These are phyloP conservation scores for Didymella lethalis DNA, from an alignment of 2,329 filamentous ascomycete species.

Conservation along the genomic window DNA sequence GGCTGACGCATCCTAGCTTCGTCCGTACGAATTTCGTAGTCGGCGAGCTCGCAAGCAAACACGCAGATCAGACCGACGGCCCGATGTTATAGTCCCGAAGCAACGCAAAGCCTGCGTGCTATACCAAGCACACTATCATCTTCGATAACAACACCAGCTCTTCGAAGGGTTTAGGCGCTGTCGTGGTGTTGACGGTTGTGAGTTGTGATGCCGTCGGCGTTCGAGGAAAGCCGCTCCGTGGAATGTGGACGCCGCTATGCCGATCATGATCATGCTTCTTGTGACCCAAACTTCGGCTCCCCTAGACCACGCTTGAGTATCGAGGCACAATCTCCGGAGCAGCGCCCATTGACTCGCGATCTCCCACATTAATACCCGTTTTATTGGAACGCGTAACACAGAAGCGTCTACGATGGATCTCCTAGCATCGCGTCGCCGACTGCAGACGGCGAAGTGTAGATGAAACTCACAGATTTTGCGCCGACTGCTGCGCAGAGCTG, in stretches of 20 bases:
- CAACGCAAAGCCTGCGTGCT: not conserved
- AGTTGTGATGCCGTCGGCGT: constrained; percentile 1
- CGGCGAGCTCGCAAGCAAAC: not conserved
- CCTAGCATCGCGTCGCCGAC: constrained; percentile 7
- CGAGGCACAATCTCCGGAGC: constrained; percentile 18
- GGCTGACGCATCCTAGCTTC: not conserved
- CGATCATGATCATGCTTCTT: constrained; percentile 1
- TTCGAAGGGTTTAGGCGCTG: not conserved
- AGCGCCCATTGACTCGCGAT: constrained; percentile 8
- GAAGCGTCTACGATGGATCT: not conserved
- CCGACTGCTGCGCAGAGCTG: not conserved
- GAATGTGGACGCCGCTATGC: not conserved
- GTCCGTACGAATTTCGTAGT: not conserved
- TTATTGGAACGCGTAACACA: constrained; percentile 4
- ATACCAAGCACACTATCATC: not conserved
- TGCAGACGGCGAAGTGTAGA: constrained; percentile 11
- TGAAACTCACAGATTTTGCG: not conserved
- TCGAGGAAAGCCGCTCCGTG: not conserved
- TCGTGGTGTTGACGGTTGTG: not conserved
- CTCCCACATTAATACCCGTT: constrained; percentile 3
- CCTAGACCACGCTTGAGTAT: not conserved
- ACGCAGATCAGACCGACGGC: not conserved
- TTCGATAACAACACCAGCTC: not conserved
- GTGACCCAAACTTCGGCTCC: constrained; percentile 7
- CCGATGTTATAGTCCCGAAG: not conserved